These are phyloP conservation scores for Coemansia sp. DNA, from an alignment of 192 early-diverging fungal genomes.

Conservation along the genomic window DNA sequence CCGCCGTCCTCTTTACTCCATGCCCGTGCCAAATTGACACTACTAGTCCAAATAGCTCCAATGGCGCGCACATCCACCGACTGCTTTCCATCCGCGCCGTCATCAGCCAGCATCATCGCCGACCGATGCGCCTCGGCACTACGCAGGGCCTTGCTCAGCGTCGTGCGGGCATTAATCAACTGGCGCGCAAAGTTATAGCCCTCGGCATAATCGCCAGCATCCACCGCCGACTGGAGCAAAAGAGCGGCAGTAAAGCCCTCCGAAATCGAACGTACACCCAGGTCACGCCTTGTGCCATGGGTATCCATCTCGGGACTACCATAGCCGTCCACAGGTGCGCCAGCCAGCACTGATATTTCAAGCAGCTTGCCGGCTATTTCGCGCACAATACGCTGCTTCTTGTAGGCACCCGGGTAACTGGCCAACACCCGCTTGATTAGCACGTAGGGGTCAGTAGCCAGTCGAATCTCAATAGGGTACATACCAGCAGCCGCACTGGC, in stretches of 20 bases:
- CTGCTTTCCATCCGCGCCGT: background rate
- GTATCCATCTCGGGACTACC: conserved; percentile 7
- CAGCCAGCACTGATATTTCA: background rate
- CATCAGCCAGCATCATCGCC: conserved; percentile 14
- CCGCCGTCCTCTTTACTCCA: background rate
- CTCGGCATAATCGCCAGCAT: conserved; percentile 8
- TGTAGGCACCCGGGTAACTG: conserved; percentile 23
- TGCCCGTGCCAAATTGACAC: conserved; percentile 16
- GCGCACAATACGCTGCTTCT: conserved; percentile 25
- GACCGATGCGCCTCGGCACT: conserved; percentile 19
- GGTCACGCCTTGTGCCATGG: conserved; percentile 16
- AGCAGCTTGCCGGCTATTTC: conserved; percentile 22
- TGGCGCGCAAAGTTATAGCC: conserved; percentile 30
- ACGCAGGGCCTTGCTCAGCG: conserved; percentile 12
- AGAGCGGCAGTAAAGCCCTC: conserved; percentile 30
- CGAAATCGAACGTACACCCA: conserved; percentile 17
- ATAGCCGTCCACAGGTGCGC: background rate
- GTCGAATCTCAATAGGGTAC: conserved; percentile 40
- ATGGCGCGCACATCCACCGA: conserved; percentile 28
- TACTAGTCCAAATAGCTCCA: conserved; percentile 24
- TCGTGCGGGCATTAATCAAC: conserved; percentile 19
- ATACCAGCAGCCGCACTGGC: background rate
- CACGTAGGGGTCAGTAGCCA: conserved; percentile 20
- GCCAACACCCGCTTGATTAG: conserved; percentile 23
- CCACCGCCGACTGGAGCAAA: conserved; percentile 26